Evolutionary conservation across 78 protist genomes (phyloP).

Genomic region (Anaeramoeba ignava): DNA sequence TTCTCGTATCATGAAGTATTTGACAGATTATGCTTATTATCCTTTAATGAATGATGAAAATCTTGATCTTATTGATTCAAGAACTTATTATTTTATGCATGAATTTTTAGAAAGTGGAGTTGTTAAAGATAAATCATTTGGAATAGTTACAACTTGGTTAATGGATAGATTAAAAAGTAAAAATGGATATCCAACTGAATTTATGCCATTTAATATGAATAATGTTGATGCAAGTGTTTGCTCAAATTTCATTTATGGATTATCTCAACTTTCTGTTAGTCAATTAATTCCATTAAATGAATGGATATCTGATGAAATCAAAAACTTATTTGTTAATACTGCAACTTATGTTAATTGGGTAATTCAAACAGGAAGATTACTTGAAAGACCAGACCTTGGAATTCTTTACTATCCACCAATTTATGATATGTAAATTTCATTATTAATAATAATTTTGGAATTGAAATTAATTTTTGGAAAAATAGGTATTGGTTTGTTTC

Average conservation of each 20-base stretch:
- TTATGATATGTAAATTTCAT: neutral
- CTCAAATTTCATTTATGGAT: neutral
- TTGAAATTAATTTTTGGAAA: too few relatives aligned
- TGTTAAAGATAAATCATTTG: neutral
- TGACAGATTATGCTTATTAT: neutral
- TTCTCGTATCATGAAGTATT: neutral
- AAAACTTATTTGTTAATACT: neutral
- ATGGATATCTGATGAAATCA: neutral
- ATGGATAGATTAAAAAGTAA: neutral
- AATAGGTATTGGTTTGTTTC: conserved; percentile 2
- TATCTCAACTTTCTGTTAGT: neutral
- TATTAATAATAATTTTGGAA: too few relatives aligned
- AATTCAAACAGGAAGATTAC: neutral
- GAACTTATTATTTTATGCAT: neutral
- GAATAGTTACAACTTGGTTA: neutral
- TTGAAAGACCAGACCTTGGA: neutral
- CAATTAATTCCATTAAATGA: neutral
- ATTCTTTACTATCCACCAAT: neutral
- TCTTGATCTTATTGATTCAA: neutral
- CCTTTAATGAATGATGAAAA: neutral
- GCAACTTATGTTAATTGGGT: neutral
- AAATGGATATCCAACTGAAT: too few relatives aligned
- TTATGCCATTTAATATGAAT: neutral
- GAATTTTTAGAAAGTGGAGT: neutral
- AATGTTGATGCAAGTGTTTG: neutral